A percentile compares a stretch with the other conserved stretches of the same genome.
phyloP scores from a whole-genome alignment of 495 filamentous ascomycete genomes.

The Cercophora scortea region DNA sequence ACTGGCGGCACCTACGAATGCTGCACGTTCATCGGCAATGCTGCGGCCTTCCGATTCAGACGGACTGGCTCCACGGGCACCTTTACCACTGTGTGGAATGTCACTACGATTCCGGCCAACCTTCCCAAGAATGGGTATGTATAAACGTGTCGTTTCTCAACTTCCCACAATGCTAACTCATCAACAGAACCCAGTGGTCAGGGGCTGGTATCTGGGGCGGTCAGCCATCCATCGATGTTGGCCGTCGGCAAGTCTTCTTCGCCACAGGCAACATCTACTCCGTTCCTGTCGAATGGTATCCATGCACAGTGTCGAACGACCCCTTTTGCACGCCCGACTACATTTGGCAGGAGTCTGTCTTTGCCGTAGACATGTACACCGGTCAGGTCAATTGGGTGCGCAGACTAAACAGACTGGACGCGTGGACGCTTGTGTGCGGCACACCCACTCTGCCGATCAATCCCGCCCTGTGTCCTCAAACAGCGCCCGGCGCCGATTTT shows the following conservation, averaged over 20 bases:
- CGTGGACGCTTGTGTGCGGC: conserved; percentile 24
- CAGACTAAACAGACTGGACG: conserved; percentile 21
- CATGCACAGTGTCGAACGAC: conserved; percentile 6
- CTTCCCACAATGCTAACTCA: too few species aligned
- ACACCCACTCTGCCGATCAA: conserved; percentile 5
- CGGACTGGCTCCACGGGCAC: background rate
- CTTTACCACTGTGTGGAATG: conserved; percentile 20
- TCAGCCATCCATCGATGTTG: conserved; percentile 30
- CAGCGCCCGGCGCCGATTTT: conserved; percentile 25
- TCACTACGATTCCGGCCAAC: conserved; percentile 15
- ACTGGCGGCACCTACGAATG: conserved; percentile 18
- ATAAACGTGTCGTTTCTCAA: too few species aligned
- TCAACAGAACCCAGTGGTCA: conserved; percentile 12
- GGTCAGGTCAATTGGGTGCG: conserved; percentile 26
- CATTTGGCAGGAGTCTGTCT: conserved; percentile 23
- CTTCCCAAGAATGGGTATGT: background rate
- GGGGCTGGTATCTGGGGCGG: conserved; percentile 30
- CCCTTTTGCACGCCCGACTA: conserved; percentile 3
- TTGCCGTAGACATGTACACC: conserved; percentile 21
- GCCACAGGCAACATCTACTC: conserved; percentile 31
- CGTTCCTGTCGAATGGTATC: conserved; percentile 6
- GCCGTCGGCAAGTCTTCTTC: conserved; percentile 24
- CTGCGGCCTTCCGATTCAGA: conserved; percentile 19
- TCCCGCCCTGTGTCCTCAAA: conserved; percentile 18
- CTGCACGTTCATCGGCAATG: conserved; percentile 27